Evolutionary conservation across 345 rosid genomes (phyloP), one percentile per base, ranked within the genome.

Genomic region (Arabidopsis arenosa): DNA sequence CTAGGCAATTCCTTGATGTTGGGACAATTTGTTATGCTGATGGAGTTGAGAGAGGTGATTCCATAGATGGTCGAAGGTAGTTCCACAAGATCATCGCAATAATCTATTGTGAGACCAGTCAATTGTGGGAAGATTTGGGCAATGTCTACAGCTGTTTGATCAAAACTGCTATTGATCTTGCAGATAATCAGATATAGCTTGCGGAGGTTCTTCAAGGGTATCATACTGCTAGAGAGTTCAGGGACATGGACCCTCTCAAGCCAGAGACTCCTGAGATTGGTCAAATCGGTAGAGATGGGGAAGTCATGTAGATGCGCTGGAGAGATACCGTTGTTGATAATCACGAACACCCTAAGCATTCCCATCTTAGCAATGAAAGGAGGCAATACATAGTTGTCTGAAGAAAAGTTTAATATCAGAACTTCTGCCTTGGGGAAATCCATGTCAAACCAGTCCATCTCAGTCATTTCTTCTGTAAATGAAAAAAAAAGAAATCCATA

Each of bases 401-500:
- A 44, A 13, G 17, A 44, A 7, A 44, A 44, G 17, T 44, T 44
- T 44, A 44, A 1, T 44, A 44, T 44, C 17, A 44, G 15, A 44
- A 13, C 48, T 14, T 44, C 48, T 12, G 48, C 48, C 2, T 44
- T 13, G 15, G 48, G 48, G 15, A 44, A 14, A 12, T 44, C 49
- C 49, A 44, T 5, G 49, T 44, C 15, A 44, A 44, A 44, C 49
- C 49, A 44, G 17, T 44, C 49, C 17, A 44, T 93, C 96, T 85
- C 94, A 28, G 35, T 73, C 96, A 93, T 91, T 79, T 88, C 90
- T 60, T 79, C 97, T 93, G 68, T 58, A 68, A 12, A 17, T 9
- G 8, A 7, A 36, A 23, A 12, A 59, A 21, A n/a, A 57, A 63
- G 3, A 23, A 28, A 17, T 59, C 2, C 37, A 21, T 70, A 40